These are phyloP conservation scores for Boletus rex-veris DNA, from an alignment of 768 basidiomycete genomes.

Conservation along the genomic window DNA sequence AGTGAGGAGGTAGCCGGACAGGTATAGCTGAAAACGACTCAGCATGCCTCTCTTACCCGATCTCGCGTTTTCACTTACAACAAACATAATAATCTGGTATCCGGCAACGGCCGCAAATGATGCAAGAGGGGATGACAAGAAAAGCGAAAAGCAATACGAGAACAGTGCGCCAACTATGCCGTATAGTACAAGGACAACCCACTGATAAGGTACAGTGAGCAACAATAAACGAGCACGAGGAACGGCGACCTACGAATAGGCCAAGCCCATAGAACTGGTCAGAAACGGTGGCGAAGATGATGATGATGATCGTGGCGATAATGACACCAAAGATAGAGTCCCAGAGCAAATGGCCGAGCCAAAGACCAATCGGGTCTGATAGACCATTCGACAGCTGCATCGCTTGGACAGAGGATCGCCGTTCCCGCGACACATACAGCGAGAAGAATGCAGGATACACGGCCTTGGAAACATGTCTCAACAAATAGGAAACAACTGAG, in stretches of 20 bases:
- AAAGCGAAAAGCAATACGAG: conserved; percentile 60
- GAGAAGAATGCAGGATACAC: conserved; percentile 82
- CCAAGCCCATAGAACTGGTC: conserved; percentile 70
- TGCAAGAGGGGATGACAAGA: conserved; percentile 62
- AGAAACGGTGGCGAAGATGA: conserved; percentile 54
- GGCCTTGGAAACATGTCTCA: conserved; percentile 38
- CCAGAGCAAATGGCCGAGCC: conserved; percentile 77
- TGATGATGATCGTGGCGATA: conserved; percentile 59
- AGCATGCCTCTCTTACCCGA: neutral
- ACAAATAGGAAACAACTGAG: neutral
- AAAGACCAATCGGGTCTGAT: conserved; percentile 63
- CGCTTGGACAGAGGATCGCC: conserved; percentile 65
- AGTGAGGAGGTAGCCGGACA: conserved; percentile 65
- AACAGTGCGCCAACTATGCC: conserved; percentile 67
- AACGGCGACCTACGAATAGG: conserved; percentile 46
- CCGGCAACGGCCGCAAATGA: conserved; percentile 72
- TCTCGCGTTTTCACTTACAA: conserved; percentile 43
- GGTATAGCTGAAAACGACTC: conserved; percentile 45
- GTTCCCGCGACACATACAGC: conserved; percentile 71
- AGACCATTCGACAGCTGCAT: conserved; percentile 82
- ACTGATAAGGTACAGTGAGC: conserved; percentile 38
- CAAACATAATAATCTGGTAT: conserved; percentile 68
- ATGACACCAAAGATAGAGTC: conserved; percentile 60
- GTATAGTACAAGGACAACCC: conserved; percentile 68
- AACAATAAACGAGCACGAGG: neutral